Evolutionary conservation across 2,329 filamentous ascomycete genomes (phyloP).

Genomic region (Hirsutella rhossiliensis): DNA sequence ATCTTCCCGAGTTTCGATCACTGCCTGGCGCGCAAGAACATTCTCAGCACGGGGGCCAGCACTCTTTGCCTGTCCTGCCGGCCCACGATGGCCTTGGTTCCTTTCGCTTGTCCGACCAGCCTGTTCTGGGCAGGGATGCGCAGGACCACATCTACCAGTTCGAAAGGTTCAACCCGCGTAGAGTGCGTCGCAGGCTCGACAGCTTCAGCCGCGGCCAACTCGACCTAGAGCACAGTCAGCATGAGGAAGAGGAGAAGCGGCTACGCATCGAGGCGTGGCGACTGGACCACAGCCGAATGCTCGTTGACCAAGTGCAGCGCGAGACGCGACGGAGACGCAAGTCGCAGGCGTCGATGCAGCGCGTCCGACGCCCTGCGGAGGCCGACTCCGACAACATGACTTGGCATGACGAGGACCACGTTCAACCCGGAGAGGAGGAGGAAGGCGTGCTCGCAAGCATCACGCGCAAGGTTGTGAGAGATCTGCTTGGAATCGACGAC

Average conservation of each 20-base stretch:
- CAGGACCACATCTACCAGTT: conserved; percentile 86
- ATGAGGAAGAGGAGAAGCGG: conserved; percentile 61
- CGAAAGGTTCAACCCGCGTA: conserved; percentile 68
- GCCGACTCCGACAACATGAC: conserved; percentile 29
- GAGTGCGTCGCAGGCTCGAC: conserved; percentile 42
- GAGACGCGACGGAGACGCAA: conserved; percentile 63
- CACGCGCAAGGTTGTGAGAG: conserved; percentile 74
- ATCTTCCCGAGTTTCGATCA: conserved; percentile 76
- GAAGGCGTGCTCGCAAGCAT: conserved; percentile 71
- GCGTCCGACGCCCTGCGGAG: conserved; percentile 15
- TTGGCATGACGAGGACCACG: conserved; percentile 40
- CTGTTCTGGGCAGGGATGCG: conserved; percentile 40
- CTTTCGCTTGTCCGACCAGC: conserved; percentile 52
- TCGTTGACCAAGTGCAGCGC: conserved; percentile 80
- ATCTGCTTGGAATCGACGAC: conserved; percentile 87
- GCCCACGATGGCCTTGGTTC: conserved; percentile 85
- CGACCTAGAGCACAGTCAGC: conserved; percentile 39
- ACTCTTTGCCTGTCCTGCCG: conserved; percentile 63
- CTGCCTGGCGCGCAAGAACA: conserved; percentile 23
- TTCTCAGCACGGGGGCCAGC: conserved; percentile 18
- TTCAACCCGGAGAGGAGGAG: conserved; percentile 33
- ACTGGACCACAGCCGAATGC: conserved; percentile 73
- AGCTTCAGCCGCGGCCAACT: conserved; percentile 38
- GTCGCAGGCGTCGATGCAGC: conserved; percentile 37
- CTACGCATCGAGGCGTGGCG: conserved; percentile 86